Base-by-base conservation (phyloP, 257 asterid genomes). In the Voacanga thouarsii region DNA sequence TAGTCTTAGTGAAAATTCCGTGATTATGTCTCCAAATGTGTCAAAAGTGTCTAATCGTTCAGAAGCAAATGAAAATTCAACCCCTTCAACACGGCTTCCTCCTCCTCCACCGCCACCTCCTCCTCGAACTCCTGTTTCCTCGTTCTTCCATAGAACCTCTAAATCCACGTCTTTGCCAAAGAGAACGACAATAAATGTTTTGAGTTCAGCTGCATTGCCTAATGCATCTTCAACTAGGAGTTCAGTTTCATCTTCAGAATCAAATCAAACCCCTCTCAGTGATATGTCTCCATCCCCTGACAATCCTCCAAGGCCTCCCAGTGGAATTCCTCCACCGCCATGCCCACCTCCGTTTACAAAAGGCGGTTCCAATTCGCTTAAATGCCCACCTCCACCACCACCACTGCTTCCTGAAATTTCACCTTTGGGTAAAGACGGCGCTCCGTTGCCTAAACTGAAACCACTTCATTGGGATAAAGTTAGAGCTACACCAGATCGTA, bases 391-490 rank as follows among this genome's bases (percentile, higher is more conserved):
- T 2, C 97, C 97, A 43, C 97, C 92, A 1, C 91, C 96, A 19
- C 80, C 88, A 43, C 90, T 49, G 67, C 75, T 80, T 64, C 56
- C 68, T 5, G 87, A 85, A 55, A 72, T 79, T 43, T 76, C 82
- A 28, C 90, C 94, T 2, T 44, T 91, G 84, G 96, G 97, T 1
- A 91, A 91, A 88, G 94, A 90, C 44, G 96, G 99, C 9, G 79
- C 82, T 21, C 91, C 97, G 9, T 83, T 95, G 85, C 88, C 97
- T 16, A 93, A 90, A 85, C 92, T 95, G 30, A 95, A 91, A 59
- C 97, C 99, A 12, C 97, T 95, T 63, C 99, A 93, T 24, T 95
- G 99, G 99, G 99, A 95, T 87, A 95, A 93, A 88, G 99, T 95
- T 7, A 84, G 97, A 87, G 98, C 97, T 66, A 89, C 96, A 28